A percentile compares a stretch with the other conserved stretches of the same genome.
These are phyloP conservation scores for Termitomyces sp. DNA, from an alignment of 768 basidiomycete species.

Conservation along the genomic window DNA sequence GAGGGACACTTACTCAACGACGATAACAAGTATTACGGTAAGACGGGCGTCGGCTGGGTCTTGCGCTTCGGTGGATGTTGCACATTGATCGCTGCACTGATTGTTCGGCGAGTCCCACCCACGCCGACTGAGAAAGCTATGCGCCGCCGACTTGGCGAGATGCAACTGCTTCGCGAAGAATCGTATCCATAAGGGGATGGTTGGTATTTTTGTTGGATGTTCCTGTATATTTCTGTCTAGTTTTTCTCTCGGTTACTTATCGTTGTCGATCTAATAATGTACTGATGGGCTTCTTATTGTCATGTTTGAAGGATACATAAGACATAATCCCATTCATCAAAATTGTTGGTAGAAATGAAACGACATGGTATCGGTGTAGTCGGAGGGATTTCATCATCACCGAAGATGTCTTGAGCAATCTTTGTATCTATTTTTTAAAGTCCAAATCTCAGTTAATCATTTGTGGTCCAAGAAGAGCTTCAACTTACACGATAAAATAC, in stretches of 20 bases:
- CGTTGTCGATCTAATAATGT: not conserved
- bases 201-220: conserved; percentile 4
- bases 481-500: conserved; percentile 24
- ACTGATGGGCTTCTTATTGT: conserved; percentile 11
- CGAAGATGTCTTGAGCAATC: conserved; percentile 24
- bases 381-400: conserved; percentile 23
- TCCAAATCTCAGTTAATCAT: not conserved
- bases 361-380: conserved; percentile 50
- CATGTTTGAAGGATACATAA: conserved; percentile 38
- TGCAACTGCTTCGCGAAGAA: conserved; percentile 71
- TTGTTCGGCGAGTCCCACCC: conserved; percentile 79
- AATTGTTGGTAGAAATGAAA: conserved; percentile 35
- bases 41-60: conserved; percentile 92
- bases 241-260: not conserved
- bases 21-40: conserved; percentile 63
- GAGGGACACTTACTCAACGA: conserved; percentile 31
- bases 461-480: not conserved
- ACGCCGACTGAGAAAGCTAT: conserved; percentile 92
- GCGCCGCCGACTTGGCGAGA: conserved; percentile 72
- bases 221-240: conserved; percentile 2
- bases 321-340: conserved; percentile 52
- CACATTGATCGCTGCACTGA: conserved; percentile 74
- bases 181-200: conserved; percentile 30
- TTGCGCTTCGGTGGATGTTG: conserved; percentile 88
- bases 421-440: conserved; percentile 14